Evolutionary conservation across 306 rosid species (phyloP).

Genomic region (Dicorynia guianensis): DNA sequence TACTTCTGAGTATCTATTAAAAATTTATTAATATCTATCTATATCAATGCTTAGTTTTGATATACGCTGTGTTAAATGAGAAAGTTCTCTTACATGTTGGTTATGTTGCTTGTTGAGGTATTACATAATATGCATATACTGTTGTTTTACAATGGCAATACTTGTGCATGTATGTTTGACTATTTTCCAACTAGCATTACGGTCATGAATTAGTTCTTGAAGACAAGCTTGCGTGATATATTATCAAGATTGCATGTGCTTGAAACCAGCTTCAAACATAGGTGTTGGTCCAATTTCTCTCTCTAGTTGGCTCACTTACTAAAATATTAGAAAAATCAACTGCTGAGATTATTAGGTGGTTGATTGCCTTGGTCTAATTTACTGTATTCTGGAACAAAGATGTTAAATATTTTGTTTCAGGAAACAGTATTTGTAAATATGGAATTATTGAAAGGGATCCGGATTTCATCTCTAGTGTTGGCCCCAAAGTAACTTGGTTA

Average conservation of each 20-base stretch:
- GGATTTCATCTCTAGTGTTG: slow-evolving; percentile 7
- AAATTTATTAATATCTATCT: slow-evolving; percentile 6
- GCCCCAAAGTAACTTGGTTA: neutral
- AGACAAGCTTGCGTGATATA: neutral
- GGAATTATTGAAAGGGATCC: slow-evolving; percentile 3
- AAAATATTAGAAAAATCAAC: neutral
- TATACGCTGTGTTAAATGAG: slow-evolving; percentile 9
- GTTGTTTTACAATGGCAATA: slow-evolving; percentile 28
- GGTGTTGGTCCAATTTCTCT: neutral
- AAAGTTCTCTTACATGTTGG: slow-evolving; percentile 3
- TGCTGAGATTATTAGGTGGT: neutral
- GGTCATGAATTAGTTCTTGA: too few relatives aligned
- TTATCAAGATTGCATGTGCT: slow-evolving; percentile 1
- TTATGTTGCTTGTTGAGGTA: slow-evolving; percentile 16
- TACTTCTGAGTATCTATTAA: slow-evolving; percentile 6
- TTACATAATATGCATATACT: slow-evolving; percentile 19
- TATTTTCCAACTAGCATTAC: neutral
- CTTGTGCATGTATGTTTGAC: slow-evolving; percentile 15
- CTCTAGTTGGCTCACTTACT: neutral
- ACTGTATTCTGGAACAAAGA: neutral
- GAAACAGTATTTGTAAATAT: slow-evolving; percentile 19
- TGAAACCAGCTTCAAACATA: neutral
- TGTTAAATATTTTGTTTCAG: neutral
- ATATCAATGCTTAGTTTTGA: slow-evolving; percentile 15
- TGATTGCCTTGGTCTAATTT: neutral